Evolutionary conservation across 2,329 filamentous ascomycete species (phyloP), one percentile per base, ranked within the genome.

Genomic region (Pseudogymnoascus sp.): DNA sequence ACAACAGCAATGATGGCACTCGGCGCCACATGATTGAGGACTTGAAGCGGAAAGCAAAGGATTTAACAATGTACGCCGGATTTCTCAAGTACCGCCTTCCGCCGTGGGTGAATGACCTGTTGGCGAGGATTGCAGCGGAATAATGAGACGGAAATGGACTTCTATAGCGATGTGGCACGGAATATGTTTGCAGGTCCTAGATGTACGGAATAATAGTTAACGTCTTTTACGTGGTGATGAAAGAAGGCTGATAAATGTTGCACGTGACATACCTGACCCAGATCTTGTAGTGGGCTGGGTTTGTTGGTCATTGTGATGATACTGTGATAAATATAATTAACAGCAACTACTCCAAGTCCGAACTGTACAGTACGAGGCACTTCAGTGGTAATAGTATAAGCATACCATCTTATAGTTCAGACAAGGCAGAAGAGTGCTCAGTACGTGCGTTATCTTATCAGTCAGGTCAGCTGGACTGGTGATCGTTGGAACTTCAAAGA

Each of bases 11-110:
- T 75, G 85, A 87, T 71, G 83, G 83, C 63, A 88, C 82, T 67
- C 80, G 82, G 72, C 81, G 78, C 73, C 77, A 79, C 74, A 83
- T 91, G 76, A 86, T 88, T 61, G 86, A 89, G 64, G 82, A 89
- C 70, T 79, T 96, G 71, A 84, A 89, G 77, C 85, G 89, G 74
- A 91, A 90, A 78, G 92, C 90, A 40, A 87, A 92, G 75, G 93
- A 97, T 76, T 77, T 97, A 70, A 96, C 95, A 79, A 89, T 95
- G 12, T 97, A 96, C 79, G 93, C 92, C 14, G 93, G 92, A 63
- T 86, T 96, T 82, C 86, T 97, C 73, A 87, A 90, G 72, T 97
- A 96, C 77, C 87, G 95, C 72, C 84, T 97, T 78, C 91, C 91
- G 60, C 89, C 90, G 38, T 84, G 90, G 71, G 82, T 97, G 63